A percentile compares a stretch with the other conserved stretches of the same genome.
Evolutionary conservation across 202 grass and related monocot genomes (phyloP).

Genomic region (Bolboschoenoplectus hybrid): DNA sequence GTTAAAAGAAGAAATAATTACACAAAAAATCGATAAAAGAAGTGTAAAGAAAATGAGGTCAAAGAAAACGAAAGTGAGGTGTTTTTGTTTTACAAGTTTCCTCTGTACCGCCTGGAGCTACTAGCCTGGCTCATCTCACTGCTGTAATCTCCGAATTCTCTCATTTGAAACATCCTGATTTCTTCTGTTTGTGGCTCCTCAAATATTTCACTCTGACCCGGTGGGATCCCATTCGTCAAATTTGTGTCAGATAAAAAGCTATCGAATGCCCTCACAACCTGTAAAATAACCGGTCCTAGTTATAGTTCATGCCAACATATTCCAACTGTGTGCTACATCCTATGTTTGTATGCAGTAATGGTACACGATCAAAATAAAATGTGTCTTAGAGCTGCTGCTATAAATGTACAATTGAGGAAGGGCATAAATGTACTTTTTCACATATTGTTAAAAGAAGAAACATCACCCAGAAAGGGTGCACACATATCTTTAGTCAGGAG

Average conservation of each 20-base stretch:
- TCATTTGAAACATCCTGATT: slow-evolving; percentile 91
- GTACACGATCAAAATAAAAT: background rate
- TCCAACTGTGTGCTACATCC: background rate
- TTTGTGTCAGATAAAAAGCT: slow-evolving; percentile 79
- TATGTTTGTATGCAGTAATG: background rate
- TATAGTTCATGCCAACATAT: background rate
- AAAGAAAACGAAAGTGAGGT: slow-evolving; percentile 41
- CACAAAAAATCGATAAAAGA: slow-evolving; percentile 73
- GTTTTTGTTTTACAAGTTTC: slow-evolving; percentile 58
- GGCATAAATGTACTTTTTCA: background rate
- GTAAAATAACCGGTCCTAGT: slow-evolving; percentile 9
- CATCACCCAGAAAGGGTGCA: background rate
- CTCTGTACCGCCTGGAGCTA: slow-evolving; percentile 48
- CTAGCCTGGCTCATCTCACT: slow-evolving; percentile 69
- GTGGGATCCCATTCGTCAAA: slow-evolving; percentile 84
- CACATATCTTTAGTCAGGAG: slow-evolving; percentile 3
- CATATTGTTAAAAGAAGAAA: slow-evolving; percentile 22
- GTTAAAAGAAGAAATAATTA: slow-evolving; percentile 91
- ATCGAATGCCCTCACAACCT: slow-evolving; percentile 97
- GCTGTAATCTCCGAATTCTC: slow-evolving; percentile 73
- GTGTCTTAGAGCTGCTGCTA: background rate
- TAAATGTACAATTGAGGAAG: too few species aligned
- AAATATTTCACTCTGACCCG: slow-evolving; percentile 82
- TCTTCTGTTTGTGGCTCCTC: slow-evolving; percentile 82
- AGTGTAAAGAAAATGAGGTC: slow-evolving; percentile 50